These are phyloP conservation scores for Cymodocea nodosa DNA, from an alignment of 116 monocot genomes.

Conservation along the genomic window DNA sequence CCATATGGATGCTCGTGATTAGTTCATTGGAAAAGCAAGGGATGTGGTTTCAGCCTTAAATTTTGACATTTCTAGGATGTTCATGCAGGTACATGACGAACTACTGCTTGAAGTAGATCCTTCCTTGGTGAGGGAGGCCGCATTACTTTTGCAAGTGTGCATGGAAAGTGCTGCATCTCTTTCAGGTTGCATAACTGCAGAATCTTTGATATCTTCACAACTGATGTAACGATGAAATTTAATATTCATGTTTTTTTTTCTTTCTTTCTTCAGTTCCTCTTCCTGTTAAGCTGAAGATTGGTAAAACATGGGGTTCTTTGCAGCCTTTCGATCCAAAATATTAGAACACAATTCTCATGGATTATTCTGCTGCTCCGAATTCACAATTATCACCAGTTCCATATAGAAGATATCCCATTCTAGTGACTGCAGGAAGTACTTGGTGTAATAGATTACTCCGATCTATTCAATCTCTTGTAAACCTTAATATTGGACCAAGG, in stretches of 20 bases:
- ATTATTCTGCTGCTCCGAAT: too few relatives aligned
- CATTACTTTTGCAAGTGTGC: conserved; percentile 45
- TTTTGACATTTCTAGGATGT: not conserved
- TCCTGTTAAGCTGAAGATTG: conserved; percentile 74
- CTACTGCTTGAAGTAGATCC: conserved; percentile 89
- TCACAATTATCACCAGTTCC: too few relatives aligned
- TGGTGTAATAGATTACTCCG: too few relatives aligned
- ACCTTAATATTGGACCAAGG: too few relatives aligned
- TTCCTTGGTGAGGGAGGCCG: conserved; percentile 38
- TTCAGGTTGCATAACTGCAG: conserved; percentile 24
- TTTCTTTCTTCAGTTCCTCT: conserved; percentile 55
- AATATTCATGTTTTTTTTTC: conserved; percentile 14
- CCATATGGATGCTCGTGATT: not conserved
- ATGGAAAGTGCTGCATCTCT: conserved; percentile 89
- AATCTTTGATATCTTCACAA: not conserved
- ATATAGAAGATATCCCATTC: too few relatives aligned
- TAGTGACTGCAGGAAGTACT: too few relatives aligned
- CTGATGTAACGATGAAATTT: not conserved
- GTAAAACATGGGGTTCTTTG: conserved; percentile 86
- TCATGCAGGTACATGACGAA: conserved; percentile 89
- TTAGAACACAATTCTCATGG: not conserved
- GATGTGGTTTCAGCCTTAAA: not conserved
- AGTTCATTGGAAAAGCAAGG: not conserved
- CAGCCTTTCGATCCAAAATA: conserved; percentile 37
- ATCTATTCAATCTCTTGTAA: too few relatives aligned